Percentiles rank a stretch among this genome's conserved stretches.
These are phyloP conservation scores for Aspergillus saccharolyticus DNA, from an alignment of 495 filamentous ascomycete genomes.

Conservation along the genomic window DNA sequence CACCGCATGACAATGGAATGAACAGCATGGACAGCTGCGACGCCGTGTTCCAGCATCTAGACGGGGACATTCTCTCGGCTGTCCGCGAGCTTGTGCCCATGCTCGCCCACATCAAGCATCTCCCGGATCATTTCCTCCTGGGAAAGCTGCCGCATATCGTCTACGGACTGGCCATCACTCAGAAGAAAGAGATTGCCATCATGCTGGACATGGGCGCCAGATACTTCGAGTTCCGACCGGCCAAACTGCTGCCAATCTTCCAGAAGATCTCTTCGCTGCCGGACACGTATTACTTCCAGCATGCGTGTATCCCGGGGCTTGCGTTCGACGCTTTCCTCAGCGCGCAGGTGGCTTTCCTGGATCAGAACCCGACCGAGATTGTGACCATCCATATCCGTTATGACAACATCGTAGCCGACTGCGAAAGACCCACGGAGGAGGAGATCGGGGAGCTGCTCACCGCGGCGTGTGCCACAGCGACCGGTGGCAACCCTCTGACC, in stretches of 20 bases:
- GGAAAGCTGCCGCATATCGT: conserved; percentile 48
- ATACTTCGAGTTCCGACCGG: conserved; percentile 54
- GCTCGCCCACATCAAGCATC: conserved; percentile 15
- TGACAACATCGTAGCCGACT: conserved; percentile 48
- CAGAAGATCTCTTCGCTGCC: conserved; percentile 27
- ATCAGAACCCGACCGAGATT: conserved; percentile 42
- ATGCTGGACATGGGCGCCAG: conserved; percentile 47
- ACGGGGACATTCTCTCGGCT: conserved; percentile 34
- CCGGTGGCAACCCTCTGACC: conserved; percentile 1
- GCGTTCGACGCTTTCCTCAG: conserved; percentile 44
- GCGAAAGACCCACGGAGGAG: conserved; percentile 35
- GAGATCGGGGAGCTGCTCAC: conserved; percentile 39
- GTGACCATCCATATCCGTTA: conserved; percentile 49
- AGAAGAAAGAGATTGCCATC: conserved; percentile 44
- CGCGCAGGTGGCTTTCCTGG: conserved; percentile 41
- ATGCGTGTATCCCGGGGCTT: conserved; percentile 51
- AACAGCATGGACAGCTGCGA: conserved; percentile 46
- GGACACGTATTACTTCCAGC: conserved; percentile 52
- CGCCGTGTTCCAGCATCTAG: conserved; percentile 32
- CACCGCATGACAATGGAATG: conserved; percentile 50
- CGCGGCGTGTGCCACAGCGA: conserved; percentile 20
- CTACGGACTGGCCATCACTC: conserved; percentile 47
- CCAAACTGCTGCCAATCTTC: conserved; percentile 33
- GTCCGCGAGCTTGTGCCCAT: conserved; percentile 26
- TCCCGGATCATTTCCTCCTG: conserved; percentile 32